These are phyloP conservation scores for Paraurostyla sp. DNA, from an alignment of 73 alveolate species.

Conservation along the genomic window DNA sequence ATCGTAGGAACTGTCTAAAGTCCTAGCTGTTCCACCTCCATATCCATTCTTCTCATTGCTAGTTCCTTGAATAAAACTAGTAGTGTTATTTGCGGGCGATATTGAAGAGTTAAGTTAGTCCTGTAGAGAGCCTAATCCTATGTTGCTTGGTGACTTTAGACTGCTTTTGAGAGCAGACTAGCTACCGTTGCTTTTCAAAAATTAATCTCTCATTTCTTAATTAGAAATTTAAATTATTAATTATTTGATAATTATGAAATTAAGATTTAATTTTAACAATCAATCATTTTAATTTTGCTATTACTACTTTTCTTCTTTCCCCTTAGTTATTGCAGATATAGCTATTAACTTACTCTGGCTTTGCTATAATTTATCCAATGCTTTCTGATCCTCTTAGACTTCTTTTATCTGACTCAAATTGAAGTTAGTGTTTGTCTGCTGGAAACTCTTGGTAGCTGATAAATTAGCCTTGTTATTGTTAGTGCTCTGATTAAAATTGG, in stretches of 20 bases:
- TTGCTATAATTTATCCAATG: no score
- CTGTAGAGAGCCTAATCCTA: not conserved
- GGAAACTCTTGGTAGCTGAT: no score
- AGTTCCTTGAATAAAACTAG: slow-evolving; percentile 28
- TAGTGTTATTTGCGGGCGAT: slow-evolving; percentile 36
- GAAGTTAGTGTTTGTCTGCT: no score
- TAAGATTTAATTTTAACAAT: not conserved
- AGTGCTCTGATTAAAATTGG: no score
- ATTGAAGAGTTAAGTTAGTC: not conserved
- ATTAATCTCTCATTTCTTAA: not conserved
- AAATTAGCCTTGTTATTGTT: no score
- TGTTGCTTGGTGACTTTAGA: not conserved
- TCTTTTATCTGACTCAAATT: no score
- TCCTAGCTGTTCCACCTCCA: not conserved
- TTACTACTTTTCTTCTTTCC: not conserved
- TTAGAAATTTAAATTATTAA: not conserved
- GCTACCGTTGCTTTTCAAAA: not conserved
- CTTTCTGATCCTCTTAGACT: no score
- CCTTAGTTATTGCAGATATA: no score
- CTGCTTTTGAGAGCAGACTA: no score
- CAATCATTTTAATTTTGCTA: not conserved
- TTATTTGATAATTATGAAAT: not conserved
- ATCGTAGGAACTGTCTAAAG: slow-evolving; percentile 23
- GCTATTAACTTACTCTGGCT: no score
- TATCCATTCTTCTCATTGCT: not conserved